These are phyloP conservation scores for Smittium mucronatum DNA, from an alignment of 371 early-diverging fungal genomes.

Conservation along the genomic window DNA sequence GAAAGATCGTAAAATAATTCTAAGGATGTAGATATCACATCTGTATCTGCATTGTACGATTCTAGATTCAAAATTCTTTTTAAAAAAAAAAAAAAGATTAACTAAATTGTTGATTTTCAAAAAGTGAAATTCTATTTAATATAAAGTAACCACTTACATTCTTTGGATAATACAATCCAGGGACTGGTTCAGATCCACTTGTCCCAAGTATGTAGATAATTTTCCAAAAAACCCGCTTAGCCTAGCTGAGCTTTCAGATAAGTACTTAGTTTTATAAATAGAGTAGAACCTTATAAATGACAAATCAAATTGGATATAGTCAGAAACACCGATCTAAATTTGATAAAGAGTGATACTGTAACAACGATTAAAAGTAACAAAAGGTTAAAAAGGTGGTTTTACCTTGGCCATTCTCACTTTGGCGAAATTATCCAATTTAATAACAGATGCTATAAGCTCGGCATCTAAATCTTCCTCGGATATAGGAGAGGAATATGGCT, in stretches of 20 bases:
- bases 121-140: conserved; percentile 17
- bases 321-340: neutral
- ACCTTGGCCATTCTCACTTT: conserved; percentile 24
- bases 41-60: conserved; percentile 36
- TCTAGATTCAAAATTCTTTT: conserved; percentile 32
- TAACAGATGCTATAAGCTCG: conserved; percentile 26
- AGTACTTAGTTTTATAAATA: conserved; percentile 61
- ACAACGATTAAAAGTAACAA: neutral
- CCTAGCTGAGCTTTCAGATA: conserved; percentile 45
- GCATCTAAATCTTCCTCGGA: conserved; percentile 35
- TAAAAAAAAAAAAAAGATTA: neutral
- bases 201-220: conserved; percentile 39
- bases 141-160: conserved; percentile 34
- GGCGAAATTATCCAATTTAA: conserved; percentile 30
- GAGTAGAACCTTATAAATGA: conserved; percentile 66
- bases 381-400: neutral
- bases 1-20: conserved; percentile 63
- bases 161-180: conserved; percentile 56
- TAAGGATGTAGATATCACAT: conserved; percentile 41
- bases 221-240: conserved; percentile 43
- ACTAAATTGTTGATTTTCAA: conserved; percentile 4
- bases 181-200: conserved; percentile 42
- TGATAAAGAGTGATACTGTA: neutral
- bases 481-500: conserved; percentile 32
- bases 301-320: conserved; percentile 43